A percentile compares a stretch with the other conserved stretches of the same genome.
Evolutionary conservation across 345 rosid genomes (phyloP).

Genomic region (Citrus cavaleriei): DNA sequence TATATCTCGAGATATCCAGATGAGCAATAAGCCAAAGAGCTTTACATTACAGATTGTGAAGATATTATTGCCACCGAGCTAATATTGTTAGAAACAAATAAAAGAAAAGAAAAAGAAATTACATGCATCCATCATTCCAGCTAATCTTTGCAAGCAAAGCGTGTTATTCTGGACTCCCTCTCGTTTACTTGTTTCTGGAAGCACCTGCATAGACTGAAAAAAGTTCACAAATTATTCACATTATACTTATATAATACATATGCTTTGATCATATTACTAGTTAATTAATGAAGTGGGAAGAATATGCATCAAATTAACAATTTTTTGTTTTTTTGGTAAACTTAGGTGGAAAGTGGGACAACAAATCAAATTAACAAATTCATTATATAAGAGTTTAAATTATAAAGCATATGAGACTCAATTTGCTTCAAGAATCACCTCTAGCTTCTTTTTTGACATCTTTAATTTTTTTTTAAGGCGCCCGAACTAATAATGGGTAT

Average conservation of each 20-base stretch:
- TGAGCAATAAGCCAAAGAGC: background rate
- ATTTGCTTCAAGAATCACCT: background rate
- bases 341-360: no score
- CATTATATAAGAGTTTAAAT: no score
- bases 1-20: background rate
- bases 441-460: background rate
- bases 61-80: background rate
- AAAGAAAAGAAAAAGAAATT: background rate
- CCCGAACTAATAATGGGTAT: no score
- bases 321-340: no score
- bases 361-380: no score
- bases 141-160: background rate
- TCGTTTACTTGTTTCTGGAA: background rate
- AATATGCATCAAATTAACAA: background rate
- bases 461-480: no score
- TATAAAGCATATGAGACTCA: background rate
- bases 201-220: background rate
- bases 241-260: background rate
- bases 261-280: background rate
- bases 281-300: background rate
- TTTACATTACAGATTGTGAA: background rate
- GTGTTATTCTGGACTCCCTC: background rate
- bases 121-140: background rate
- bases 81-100: no score
- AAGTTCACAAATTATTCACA: background rate